Evolutionary conservation across 129 eudicot genomes (phyloP), one percentile per base, ranked within the genome.

Genomic region (Flaveria sonorensis): DNA sequence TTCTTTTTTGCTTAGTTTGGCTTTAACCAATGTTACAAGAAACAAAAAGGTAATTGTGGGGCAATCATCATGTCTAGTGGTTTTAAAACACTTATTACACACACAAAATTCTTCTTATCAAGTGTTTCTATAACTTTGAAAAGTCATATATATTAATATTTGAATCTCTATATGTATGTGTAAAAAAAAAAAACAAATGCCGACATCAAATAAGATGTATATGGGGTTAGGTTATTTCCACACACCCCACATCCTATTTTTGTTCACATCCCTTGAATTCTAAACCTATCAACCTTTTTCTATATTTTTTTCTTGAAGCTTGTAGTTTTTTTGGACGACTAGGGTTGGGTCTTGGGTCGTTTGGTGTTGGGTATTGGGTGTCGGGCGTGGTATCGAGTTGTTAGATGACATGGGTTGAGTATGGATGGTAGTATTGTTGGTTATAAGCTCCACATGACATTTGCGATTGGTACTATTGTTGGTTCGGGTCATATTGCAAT

Each of bases 41-140:
- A 59, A 74, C 30, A 61, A 57, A 23, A 30, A 48, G 28, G 36
- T 63, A 61, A 71, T 62, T 61, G 68, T 71, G 72, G 72, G 83
- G 67, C 78, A 19, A 48, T 77, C 83, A 71, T 50, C 57, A 72
- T 79, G 64, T 79, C 46, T 46, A 62, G 46, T 79, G 73, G 59
- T 79, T 79, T 79, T 62, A 42, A 64, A 40, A 50, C 68, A 72
- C 73, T 63, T 46, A 57, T 56, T 57, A 23, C 61, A 12, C 4
- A 56, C 69, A 26, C 68, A 77, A 24, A 60, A 20, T 68, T 57
- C 39, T 21, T 46, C 61, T 28, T 43, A 11, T 78, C 19, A 48
- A 62, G 21, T 61, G 61, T 75, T 47, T 47, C 61, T 47, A 73
- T 68, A 68, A 13, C 55, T 36, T 68, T 43, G 2, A 36, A 36